Percentiles rank a stretch among this genome's conserved stretches.
Evolutionary conservation across 2,329 filamentous ascomycete species (phyloP).

Genomic region (Macrophomina tecta): DNA sequence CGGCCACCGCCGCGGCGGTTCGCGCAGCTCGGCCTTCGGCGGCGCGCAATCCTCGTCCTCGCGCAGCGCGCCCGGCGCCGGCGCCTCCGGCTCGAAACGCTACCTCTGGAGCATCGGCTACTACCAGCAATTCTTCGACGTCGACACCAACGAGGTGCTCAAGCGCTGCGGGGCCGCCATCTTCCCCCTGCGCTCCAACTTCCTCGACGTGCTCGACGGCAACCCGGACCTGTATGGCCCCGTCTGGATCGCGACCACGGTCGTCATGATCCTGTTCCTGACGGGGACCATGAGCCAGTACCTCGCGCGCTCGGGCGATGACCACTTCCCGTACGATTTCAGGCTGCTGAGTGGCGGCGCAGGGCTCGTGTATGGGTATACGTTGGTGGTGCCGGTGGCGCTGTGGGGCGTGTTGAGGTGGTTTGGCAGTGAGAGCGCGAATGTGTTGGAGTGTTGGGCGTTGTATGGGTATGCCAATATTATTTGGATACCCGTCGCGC

Average conservation of each 20-base stretch:
- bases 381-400: slow-evolving; percentile 75
- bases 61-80: slow-evolving; percentile 36
- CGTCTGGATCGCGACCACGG: slow-evolving; percentile 98
- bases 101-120: slow-evolving; percentile 92
- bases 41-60: neutral
- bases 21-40: slow-evolving; percentile 13
- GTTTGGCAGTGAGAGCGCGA: slow-evolving; percentile 93
- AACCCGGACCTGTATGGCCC: slow-evolving; percentile 97
- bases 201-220: slow-evolving; percentile 94
- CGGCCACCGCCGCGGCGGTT: slow-evolving; percentile 15
- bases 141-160: slow-evolving; percentile 90
- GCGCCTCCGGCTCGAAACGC: slow-evolving; percentile 64
- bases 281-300: slow-evolving; percentile 96
- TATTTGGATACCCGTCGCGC: slow-evolving; percentile 93
- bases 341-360: slow-evolving; percentile 83
- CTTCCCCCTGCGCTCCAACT: slow-evolving; percentile 85
- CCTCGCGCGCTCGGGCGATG: slow-evolving; percentile 68
- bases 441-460: slow-evolving; percentile 92
- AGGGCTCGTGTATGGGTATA: slow-evolving; percentile 95
- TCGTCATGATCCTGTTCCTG: slow-evolving; percentile 92
- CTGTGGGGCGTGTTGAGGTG: slow-evolving; percentile 90
- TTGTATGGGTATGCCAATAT: slow-evolving; percentile 96
- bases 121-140: slow-evolving; percentile 98
- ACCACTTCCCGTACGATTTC: slow-evolving; percentile 91
- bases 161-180: slow-evolving; percentile 86